Conservation (phyloP, 495 filamentous ascomycete genomes). For the Chaetomium cochliodes region DNA sequence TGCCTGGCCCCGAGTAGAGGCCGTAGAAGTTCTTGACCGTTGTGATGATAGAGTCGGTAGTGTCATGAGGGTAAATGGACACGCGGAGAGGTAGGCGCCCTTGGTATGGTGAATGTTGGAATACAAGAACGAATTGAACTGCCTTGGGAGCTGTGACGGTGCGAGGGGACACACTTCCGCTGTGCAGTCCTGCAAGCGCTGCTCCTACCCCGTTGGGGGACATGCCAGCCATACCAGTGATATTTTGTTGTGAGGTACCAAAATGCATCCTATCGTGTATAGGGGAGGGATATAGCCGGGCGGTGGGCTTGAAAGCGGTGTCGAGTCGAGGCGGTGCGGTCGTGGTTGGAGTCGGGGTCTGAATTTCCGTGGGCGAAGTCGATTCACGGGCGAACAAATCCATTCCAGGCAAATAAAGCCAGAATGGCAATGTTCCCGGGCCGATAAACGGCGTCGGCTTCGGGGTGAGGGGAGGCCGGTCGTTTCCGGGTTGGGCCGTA, state of each 20-base stretch:
- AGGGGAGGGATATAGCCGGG: slow-evolving; percentile 19
- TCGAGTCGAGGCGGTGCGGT: slow-evolving; percentile 5
- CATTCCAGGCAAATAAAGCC: slow-evolving; percentile 21
- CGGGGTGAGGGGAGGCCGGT: slow-evolving; percentile 20
- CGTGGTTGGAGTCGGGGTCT: neutral
- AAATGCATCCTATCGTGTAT: slow-evolving; percentile 4
- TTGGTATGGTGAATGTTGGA: slow-evolving; percentile 68
- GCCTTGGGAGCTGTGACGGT: slow-evolving; percentile 62
- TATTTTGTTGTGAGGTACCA: slow-evolving; percentile 7
- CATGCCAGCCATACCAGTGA: slow-evolving; percentile 23
- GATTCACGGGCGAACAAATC: slow-evolving; percentile 18
- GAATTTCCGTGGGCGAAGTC: slow-evolving; percentile 12
- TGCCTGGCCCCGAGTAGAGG: slow-evolving; percentile 66
- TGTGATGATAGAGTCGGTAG: slow-evolving; percentile 90
- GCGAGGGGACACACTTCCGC: slow-evolving; percentile 48
- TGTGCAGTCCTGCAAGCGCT: slow-evolving; percentile 22
- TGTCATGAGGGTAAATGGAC: slow-evolving; percentile 87
- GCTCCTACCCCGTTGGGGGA: slow-evolving; percentile 21
- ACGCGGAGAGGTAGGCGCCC: slow-evolving; percentile 88
- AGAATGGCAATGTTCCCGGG: slow-evolving; percentile 7
- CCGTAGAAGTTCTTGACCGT: slow-evolving; percentile 98
- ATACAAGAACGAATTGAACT: slow-evolving; percentile 81
- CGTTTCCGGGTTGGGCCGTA: slow-evolving; percentile 23
- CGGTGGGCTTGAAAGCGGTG: slow-evolving; percentile 9
- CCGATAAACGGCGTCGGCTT: slow-evolving; percentile 5